phyloP scores from a whole-genome alignment of 192 early-diverging fungal genomes.

The Coemansia sp. region DNA sequence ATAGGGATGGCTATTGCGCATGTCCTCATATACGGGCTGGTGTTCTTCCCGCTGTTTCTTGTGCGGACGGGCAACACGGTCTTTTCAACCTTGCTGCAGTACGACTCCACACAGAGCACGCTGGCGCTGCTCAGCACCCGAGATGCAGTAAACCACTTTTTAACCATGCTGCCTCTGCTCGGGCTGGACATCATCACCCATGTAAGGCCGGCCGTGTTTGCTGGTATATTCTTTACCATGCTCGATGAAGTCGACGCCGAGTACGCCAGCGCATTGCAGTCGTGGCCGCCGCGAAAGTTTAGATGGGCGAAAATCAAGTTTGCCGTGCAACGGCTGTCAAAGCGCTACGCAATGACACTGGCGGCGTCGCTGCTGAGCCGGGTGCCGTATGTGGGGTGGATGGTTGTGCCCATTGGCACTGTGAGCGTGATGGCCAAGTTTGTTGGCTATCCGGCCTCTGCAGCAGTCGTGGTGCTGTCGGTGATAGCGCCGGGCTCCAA shows the following conservation, averaged over 20 bases:
- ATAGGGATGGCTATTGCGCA: slow-evolving; percentile 24
- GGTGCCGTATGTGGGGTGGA: slow-evolving; percentile 37
- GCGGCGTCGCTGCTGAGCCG: slow-evolving; percentile 22
- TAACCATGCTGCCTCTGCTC: slow-evolving; percentile 37
- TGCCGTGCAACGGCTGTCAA: slow-evolving; percentile 24
- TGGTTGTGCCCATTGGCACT: slow-evolving; percentile 36
- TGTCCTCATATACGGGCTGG: slow-evolving; percentile 15
- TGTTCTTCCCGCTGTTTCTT: slow-evolving; percentile 36
- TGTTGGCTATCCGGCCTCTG: slow-evolving; percentile 37
- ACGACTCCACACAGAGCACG: slow-evolving; percentile 31
- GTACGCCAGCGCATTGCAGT: slow-evolving; percentile 25
- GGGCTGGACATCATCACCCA: slow-evolving; percentile 40
- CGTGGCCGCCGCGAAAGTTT: slow-evolving; percentile 37
- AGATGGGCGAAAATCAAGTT: slow-evolving; percentile 42
- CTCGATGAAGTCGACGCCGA: slow-evolving; percentile 38
- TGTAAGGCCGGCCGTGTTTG: slow-evolving; percentile 24
- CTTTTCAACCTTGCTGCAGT: slow-evolving; percentile 20
- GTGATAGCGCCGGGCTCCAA: slow-evolving; percentile 29
- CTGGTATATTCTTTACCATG: slow-evolving; percentile 39
- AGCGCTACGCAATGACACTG: slow-evolving; percentile 43
- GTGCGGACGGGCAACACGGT: slow-evolving; percentile 23
- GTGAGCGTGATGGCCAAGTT: slow-evolving; percentile 43
- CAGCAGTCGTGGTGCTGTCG: slow-evolving; percentile 17
- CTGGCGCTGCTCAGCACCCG: slow-evolving; percentile 36
- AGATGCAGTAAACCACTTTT: slow-evolving; percentile 36